A percentile compares a stretch with the other conserved stretches of the same genome.
These are phyloP conservation scores for Penicillium manginii DNA, from an alignment of 495 filamentous ascomycete species.

Conservation along the genomic window DNA sequence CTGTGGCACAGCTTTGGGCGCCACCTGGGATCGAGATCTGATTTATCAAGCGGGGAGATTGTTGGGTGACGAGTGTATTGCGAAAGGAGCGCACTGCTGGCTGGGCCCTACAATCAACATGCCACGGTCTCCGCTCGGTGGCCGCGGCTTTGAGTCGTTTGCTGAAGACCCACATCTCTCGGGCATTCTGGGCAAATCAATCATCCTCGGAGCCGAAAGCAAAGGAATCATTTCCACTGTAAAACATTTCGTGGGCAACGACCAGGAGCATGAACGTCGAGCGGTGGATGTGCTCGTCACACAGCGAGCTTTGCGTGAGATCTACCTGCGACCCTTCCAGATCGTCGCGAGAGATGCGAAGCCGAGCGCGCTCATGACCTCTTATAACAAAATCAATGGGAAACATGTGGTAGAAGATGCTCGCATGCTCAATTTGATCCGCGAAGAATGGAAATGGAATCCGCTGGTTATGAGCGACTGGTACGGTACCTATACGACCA, in stretches of 20 bases:
- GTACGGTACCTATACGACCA: slow-evolving; percentile 62
- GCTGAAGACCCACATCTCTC: slow-evolving; percentile 74
- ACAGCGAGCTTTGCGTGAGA: slow-evolving; percentile 69
- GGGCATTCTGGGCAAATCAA: slow-evolving; percentile 60
- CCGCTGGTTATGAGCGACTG: slow-evolving; percentile 43
- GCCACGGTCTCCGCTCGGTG: slow-evolving; percentile 69
- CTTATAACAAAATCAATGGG: slow-evolving; percentile 77
- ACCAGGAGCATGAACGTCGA: slow-evolving; percentile 68
- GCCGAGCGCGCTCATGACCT: slow-evolving; percentile 71
- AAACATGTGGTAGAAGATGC: slow-evolving; percentile 64
- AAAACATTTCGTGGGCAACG: slow-evolving; percentile 77
- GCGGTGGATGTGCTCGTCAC: slow-evolving; percentile 64
- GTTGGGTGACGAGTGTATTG: slow-evolving; percentile 59
- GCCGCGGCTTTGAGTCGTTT: slow-evolving; percentile 72
- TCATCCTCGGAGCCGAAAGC: slow-evolving; percentile 67
- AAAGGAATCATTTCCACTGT: slow-evolving; percentile 65
- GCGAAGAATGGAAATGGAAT: slow-evolving; percentile 70
- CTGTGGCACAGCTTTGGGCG: slow-evolving; percentile 63
- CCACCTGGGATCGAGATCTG: slow-evolving; percentile 65
- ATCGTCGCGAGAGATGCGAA: slow-evolving; percentile 63
- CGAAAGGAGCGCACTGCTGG: slow-evolving; percentile 66
- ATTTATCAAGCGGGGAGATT: slow-evolving; percentile 53
- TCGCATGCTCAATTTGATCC: slow-evolving; percentile 57
- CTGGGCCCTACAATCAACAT: slow-evolving; percentile 78
- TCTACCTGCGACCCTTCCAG: slow-evolving; percentile 74